These are phyloP conservation scores for Cytospora paraplurivora DNA, from an alignment of 2,329 filamentous ascomycete genomes.

Conservation along the genomic window DNA sequence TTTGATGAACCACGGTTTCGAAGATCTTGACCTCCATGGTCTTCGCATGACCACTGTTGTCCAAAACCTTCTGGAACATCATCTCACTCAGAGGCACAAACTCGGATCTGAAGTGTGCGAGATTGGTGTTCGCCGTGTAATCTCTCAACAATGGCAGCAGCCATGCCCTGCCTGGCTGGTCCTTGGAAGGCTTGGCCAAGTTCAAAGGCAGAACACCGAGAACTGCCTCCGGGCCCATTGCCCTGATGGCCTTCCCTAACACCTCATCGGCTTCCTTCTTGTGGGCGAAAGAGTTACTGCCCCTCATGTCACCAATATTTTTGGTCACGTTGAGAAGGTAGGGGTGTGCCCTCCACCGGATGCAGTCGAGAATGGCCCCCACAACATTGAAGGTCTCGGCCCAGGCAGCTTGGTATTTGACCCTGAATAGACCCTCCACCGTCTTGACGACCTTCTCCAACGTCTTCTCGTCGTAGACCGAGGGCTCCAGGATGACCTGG, in stretches of 20 bases:
- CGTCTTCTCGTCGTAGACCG: slow-evolving; percentile 88
- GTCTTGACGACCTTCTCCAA: slow-evolving; percentile 77
- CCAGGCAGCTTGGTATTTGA: slow-evolving; percentile 94
- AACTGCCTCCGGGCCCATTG: slow-evolving; percentile 86
- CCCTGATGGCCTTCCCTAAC: slow-evolving; percentile 81
- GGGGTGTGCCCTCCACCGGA: slow-evolving; percentile 83
- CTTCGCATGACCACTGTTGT: slow-evolving; percentile 81
- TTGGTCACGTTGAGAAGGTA: slow-evolving; percentile 75
- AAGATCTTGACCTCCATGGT: slow-evolving; percentile 98
- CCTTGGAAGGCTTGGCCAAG: slow-evolving; percentile 72
- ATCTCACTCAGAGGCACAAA: slow-evolving; percentile 86
- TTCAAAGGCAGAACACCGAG: slow-evolving; percentile 84
- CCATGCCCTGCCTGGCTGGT: slow-evolving; percentile 88
- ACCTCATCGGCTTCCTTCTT: slow-evolving; percentile 96
- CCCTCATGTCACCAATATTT: slow-evolving; percentile 81
- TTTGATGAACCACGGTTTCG: slow-evolving; percentile 92
- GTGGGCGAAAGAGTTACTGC: slow-evolving; percentile 83
- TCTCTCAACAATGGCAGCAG: slow-evolving; percentile 89
- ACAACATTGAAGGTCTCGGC: slow-evolving; percentile 91
- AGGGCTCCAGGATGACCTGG: slow-evolving; percentile 81
- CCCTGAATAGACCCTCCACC: slow-evolving; percentile 74
- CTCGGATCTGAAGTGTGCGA: slow-evolving; percentile 82
- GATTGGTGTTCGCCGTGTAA: slow-evolving; percentile 82
- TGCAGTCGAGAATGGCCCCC: slow-evolving; percentile 80
- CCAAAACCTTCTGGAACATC: slow-evolving; percentile 86